A percentile compares a stretch with the other conserved stretches of the same genome.
Evolutionary conservation across 2,329 filamentous ascomycete species (phyloP).

Genomic region (Fusarium pseudoanthophilum): DNA sequence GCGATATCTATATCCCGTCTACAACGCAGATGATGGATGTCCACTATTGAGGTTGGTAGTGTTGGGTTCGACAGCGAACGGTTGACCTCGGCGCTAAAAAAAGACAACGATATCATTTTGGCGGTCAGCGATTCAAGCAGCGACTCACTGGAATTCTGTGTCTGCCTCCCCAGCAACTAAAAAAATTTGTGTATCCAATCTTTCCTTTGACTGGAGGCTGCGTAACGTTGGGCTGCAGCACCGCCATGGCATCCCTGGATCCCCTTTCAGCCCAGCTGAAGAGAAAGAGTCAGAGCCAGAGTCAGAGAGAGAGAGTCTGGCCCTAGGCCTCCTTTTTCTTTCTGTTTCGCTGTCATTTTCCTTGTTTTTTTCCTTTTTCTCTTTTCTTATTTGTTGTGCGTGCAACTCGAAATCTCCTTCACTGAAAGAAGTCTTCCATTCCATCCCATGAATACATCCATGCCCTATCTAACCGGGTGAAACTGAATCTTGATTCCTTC

Average conservation of each 20-base stretch:
- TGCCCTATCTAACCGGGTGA: constrained; percentile 14
- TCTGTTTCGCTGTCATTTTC: constrained; percentile 2
- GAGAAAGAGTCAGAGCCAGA: constrained; percentile 5
- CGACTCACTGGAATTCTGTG: constrained; percentile 29
- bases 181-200: constrained; percentile 21
- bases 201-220: constrained; percentile 24
- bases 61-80: not conserved
- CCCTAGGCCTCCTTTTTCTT: constrained; percentile 7
- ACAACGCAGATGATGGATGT: not conserved
- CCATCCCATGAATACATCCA: not conserved
- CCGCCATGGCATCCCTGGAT: constrained; percentile 25
- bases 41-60: not conserved
- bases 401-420: not conserved
- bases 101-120: constrained; percentile 24
- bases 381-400: constrained; percentile 6
- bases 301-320: constrained; percentile 5
- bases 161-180: constrained; percentile 34
- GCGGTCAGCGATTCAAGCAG: constrained; percentile 21
- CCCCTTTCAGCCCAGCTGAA: constrained; percentile 28
- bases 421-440: constrained; percentile 6
- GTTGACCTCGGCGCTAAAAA: constrained; percentile 6
- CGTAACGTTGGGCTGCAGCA: constrained; percentile 40
- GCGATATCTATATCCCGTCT: not conserved
- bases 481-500: constrained; percentile 1
- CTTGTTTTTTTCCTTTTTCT: not conserved